phyloP scores from a whole-genome alignment of 345 rosid species.

The Brassica cretica region DNA sequence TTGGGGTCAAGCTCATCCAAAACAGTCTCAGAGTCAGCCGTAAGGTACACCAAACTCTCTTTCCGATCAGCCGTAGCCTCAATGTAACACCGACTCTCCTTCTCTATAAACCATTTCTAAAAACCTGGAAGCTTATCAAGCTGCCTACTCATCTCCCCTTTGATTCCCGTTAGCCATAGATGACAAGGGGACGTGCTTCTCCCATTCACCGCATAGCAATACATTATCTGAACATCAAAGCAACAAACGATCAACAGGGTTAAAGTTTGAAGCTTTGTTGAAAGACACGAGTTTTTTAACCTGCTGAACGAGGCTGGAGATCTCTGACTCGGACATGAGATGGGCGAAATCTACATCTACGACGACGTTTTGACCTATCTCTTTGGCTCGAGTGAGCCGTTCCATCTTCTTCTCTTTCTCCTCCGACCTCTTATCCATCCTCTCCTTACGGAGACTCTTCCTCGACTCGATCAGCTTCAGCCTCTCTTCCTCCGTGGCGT shows the following conservation, averaged over 20 bases:
- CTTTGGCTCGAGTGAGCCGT: slow-evolving; percentile 61
- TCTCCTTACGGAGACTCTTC: slow-evolving; percentile 59
- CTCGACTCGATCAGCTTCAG: slow-evolving; percentile 67
- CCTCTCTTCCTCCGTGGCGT: slow-evolving; percentile 63
- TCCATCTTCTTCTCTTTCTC: slow-evolving; percentile 65
- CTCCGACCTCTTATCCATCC: slow-evolving; percentile 72
- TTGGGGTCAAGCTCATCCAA: slow-evolving; percentile 63
- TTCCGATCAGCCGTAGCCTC: slow-evolving; percentile 69
- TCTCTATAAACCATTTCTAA: slow-evolving; percentile 82
- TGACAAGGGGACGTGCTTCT: slow-evolving; percentile 61
- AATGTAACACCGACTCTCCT: slow-evolving; percentile 61
- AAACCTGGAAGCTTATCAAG: slow-evolving; percentile 80
- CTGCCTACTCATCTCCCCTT: slow-evolving; percentile 65
- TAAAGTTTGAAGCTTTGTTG: neutral
- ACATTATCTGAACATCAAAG: slow-evolving; percentile 54
- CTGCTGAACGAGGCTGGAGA: slow-evolving; percentile 93
- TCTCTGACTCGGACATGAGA: slow-evolving; percentile 73
- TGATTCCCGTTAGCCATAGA: slow-evolving; percentile 86
- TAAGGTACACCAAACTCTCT: slow-evolving; percentile 76
- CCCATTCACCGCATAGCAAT: slow-evolving; percentile 88
- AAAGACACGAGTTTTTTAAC: slow-evolving; percentile 13
- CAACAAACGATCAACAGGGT: neutral
- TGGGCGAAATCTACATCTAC: slow-evolving; percentile 77
- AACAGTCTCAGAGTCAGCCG: slow-evolving; percentile 78
- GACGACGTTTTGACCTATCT: slow-evolving; percentile 65